Evolutionary conservation across 495 filamentous ascomycete genomes (phyloP), one percentile per base, ranked within the genome.

Genomic region (Xylaria nigripes): DNA sequence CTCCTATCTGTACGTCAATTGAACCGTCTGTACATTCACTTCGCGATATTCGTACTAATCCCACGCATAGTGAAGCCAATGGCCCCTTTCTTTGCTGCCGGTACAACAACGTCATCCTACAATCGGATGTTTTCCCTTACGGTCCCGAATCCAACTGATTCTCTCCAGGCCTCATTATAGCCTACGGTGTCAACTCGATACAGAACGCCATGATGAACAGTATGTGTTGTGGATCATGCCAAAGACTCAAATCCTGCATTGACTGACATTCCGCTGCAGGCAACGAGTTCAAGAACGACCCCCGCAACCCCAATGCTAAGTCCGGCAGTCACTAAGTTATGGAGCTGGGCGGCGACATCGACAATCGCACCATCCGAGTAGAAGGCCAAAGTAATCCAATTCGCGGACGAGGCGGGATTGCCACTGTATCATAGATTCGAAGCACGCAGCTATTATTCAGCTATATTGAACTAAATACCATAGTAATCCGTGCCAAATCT

Each of bases 251-350:
- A 29, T 22, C 23, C 15, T 7, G 27, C 41, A 49, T 45, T 36
- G 34, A 56, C 68, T 73, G 45, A 68, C 63, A 41, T 22, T 42
- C 46, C 29, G 34, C 21, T 38, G 60, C 65, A 97, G 92, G 81
- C 75, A 87, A 85, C 55, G 87, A 97, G 70, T 95, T 79, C 83
- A 91, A 87, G 83, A 92, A 93, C 78, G 92, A 97, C 76, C 91
- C 92, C 58, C 81, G 92, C 68, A 95, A 95, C 81, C 87, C 85
- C 62, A 76, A 81, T 67, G 71, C 74, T 36, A 86, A 85, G 79
- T 61, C 65, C 23, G 58, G 59, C 40, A 76, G 70, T 43, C 65
- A 72, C 63, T 72, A 70, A 60, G 46, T 56, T 51, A 19, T 25
- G 40, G 32, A 25, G 12, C 22, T 21, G 45, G 12, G 25, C 23